A percentile compares a stretch with the other conserved stretches of the same genome.
phyloP scores from a whole-genome alignment of 345 rosid genomes.

The Crucihimalaya himalaica region DNA sequence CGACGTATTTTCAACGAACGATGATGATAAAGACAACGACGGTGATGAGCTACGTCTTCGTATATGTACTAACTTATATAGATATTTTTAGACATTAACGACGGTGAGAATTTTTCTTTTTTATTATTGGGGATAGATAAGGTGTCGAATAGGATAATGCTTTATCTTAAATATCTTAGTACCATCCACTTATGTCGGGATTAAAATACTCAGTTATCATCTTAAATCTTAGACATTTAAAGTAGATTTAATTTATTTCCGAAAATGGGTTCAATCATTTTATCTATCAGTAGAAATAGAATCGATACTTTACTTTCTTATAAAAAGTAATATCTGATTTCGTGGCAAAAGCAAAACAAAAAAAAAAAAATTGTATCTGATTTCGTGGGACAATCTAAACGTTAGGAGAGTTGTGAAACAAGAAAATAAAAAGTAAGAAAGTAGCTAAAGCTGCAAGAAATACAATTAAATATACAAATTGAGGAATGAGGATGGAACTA shows the following conservation, averaged over 20 bases:
- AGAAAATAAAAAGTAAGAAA: too few relatives aligned
- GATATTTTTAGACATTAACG: neutral
- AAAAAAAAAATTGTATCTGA: too few relatives aligned
- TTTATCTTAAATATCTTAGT: constrained; percentile 11
- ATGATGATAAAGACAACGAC: constrained; percentile 18
- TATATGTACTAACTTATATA: neutral
- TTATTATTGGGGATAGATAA: too few relatives aligned
- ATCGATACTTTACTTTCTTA: too few relatives aligned
- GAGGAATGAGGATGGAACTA: too few relatives aligned
- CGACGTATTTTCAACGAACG: constrained; percentile 17
- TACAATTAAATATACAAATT: neutral
- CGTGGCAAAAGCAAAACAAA: neutral
- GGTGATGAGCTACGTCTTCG: constrained; percentile 19
- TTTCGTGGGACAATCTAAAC: neutral
- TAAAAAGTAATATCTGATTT: neutral
- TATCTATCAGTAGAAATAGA: too few relatives aligned
- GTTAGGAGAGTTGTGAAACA: neutral
- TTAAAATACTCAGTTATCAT: neutral
- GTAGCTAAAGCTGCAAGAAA: neutral
- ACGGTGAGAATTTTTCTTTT: neutral
- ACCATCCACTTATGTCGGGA: constrained; percentile 2
- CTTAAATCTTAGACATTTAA: neutral
- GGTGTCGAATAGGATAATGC: neutral
- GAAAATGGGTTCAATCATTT: too few relatives aligned
- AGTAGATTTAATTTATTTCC: too few relatives aligned